Base-by-base conservation (phyloP, 768 basidiomycete species). In the Xerocomellus intermedius region DNA sequence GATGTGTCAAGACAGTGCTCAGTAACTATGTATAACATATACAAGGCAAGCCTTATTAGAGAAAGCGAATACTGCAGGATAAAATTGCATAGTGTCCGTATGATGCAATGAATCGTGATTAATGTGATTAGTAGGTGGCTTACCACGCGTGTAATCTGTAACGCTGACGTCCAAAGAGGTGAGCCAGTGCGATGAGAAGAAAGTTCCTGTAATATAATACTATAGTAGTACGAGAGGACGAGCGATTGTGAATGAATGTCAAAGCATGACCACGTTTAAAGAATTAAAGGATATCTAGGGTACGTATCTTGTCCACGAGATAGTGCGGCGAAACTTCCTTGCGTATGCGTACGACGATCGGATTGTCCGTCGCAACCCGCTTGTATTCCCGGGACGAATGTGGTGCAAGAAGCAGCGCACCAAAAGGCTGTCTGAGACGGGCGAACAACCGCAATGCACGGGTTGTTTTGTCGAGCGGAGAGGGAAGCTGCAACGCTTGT, bases 291-390 rank as follows among this genome's bases (percentile, higher is more conserved):
- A 64, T 56, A 19, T 63, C 62, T 12, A 63, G 24, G 3, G 38
- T 56, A 37, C 57, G 48, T 50, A 59, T 64, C 50, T 48, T 64
- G 28, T 64, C 57, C 44, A 32, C 0, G 8, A 63, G 43, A 9
- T 53, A 37, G 4, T 48, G 37, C 8, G 62, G 54, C 3, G 51
- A 48, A 19, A 56, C 50, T 1, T 55, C 51, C 30, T 56, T 43
- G 35, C 45, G 54, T 21, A 63, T 50, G 13, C 46, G 42, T 8
- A 63, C 62, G 28, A 54, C 28, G 49, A 63, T 60, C 42, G 43
- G 54, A 19, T 57, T 42, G 32, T 63, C 62, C 9, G 57, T 60
- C 17, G 62, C 58, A 12, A 63, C 49, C n/a, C 62, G 62, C 21
- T 35, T 61, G 36, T 63, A 63, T 19, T 64, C 62, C 10, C 46